A percentile compares a stretch with the other conserved stretches of the same genome.
Conservation (phyloP, 2,329 filamentous ascomycete genomes). For the Epichloe baconii region DNA sequence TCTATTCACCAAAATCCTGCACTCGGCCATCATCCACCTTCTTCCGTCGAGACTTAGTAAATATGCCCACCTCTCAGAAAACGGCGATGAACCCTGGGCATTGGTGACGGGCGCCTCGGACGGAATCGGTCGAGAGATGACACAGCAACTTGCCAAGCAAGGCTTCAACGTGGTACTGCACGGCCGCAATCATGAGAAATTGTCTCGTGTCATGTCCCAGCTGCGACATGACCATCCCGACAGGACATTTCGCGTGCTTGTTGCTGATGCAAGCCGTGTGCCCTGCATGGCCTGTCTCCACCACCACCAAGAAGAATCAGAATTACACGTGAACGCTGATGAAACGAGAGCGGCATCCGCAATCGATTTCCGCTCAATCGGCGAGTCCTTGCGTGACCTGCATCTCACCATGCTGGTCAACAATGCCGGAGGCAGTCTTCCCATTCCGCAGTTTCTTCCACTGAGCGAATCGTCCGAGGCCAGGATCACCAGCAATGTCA, state of each 20-base stretch:
- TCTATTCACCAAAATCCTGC: neutral
- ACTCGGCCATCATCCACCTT: neutral
- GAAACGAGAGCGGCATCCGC: no score
- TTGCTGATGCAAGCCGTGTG: conserved; percentile 27
- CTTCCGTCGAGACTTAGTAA: neutral
- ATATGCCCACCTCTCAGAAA: neutral
- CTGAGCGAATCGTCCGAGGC: conserved; percentile 22
- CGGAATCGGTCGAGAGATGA: conserved; percentile 39
- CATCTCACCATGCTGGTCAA: conserved; percentile 42
- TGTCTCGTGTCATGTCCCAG: conserved; percentile 25
- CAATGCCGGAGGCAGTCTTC: conserved; percentile 26
- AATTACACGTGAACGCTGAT: conserved; percentile 8
- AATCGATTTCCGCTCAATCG: conserved; percentile 6
- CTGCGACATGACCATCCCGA: conserved; percentile 27
- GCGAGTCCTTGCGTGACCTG: conserved; percentile 14
- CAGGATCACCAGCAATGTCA: conserved; percentile 27
- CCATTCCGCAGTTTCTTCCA: conserved; percentile 18
- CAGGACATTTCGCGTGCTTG: conserved; percentile 24
- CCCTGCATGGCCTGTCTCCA: neutral
- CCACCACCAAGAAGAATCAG: conserved; percentile 6
- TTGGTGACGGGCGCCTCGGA: conserved; percentile 41
- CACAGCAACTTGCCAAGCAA: conserved; percentile 32
- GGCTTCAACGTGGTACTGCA: conserved; percentile 46
- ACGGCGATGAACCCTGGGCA: conserved; percentile 11
- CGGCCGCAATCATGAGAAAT: conserved; percentile 37